phyloP scores from a whole-genome alignment of 1,284 basidiomycete genomes.

The Xanthoconium separans region DNA sequence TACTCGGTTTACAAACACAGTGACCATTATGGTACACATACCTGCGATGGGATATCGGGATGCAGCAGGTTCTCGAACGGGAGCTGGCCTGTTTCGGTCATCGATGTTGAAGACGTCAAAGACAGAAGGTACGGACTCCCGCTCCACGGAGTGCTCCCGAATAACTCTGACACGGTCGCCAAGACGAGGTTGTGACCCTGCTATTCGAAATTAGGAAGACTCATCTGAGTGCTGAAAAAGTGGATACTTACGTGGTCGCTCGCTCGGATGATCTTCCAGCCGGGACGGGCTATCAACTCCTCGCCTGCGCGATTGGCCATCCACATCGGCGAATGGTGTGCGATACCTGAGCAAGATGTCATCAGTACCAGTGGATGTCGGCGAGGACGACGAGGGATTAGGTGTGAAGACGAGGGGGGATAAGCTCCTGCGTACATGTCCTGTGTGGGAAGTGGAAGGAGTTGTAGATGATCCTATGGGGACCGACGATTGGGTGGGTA shows the following conservation, averaged over 20 bases:
- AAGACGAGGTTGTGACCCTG: slow-evolving; percentile 11
- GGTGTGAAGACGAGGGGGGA: slow-evolving; percentile 27
- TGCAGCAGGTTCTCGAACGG: slow-evolving; percentile 9
- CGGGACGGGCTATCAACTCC: slow-evolving; percentile 1
- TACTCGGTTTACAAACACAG: slow-evolving; percentile 1
- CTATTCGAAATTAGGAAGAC: slow-evolving; percentile 1
- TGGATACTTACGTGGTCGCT: slow-evolving; percentile 10
- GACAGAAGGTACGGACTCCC: slow-evolving; percentile 27
- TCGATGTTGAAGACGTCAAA: slow-evolving; percentile 29
- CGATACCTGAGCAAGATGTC: slow-evolving; percentile 20
- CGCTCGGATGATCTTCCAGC: slow-evolving; percentile 6
- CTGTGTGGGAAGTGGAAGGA: slow-evolving; percentile 10
- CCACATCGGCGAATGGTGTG: neutral
- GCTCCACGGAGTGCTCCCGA: slow-evolving; percentile 21
- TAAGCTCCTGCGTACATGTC: slow-evolving; percentile 23
- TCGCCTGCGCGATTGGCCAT: slow-evolving; percentile 8
- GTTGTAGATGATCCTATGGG: slow-evolving; percentile 10
- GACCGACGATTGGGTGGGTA: slow-evolving; percentile 5
- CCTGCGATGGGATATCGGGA: slow-evolving; percentile 15
- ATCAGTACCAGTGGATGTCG: slow-evolving; percentile 14
- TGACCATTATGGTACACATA: slow-evolving; percentile 6
- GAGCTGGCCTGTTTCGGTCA: slow-evolving; percentile 13
- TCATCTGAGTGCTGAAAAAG: neutral
- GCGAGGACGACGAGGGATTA: slow-evolving; percentile 11
- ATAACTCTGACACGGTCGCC: slow-evolving; percentile 18